Base-by-base conservation (phyloP, 805 yeast species). In the Candida dendrica region DNA sequence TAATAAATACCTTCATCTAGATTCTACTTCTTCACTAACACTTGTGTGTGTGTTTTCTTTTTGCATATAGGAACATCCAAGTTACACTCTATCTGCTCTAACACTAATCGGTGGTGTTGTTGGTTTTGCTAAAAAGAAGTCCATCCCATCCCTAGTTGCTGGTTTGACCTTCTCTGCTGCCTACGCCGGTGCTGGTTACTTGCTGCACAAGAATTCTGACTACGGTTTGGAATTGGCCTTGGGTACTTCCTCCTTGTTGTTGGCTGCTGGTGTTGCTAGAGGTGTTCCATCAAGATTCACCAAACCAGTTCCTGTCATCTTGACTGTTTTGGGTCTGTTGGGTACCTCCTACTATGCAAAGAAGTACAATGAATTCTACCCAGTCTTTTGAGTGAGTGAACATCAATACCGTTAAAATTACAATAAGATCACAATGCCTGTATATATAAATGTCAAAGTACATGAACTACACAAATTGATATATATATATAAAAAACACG, bases 151-250 rank as follows among this genome's bases (percentile, higher is more conserved):
- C 0, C 69, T 90, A 42, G 64, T 78, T 38, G 95, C 91, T 1
- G 97, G 97, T 33, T 48, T 75, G 9, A 62, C 79, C 1, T 67
- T 84, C 47, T 71, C 84, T 13, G 66, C 74, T 3, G 56, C 77
- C 22, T 84, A 74, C 57, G 84, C 83, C n/a, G 56, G 68, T 44
- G 81, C 88, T 2, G 91, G 95, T 15, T 85, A 87, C 62, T 69
- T 90, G 49, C 66, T 88, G 47, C 73, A 76, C 49, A 66, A 80
- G 42, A 85, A 87, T 58, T 79, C 77, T 46, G 89, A 85, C 56
- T 77, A 76, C 63, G 96, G 96, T 36, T 71, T 90, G 49, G 90
- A 85, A 58, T 59, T 84, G 15, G 95, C 96, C 0, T 64, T 89
- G 42, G 83, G 79, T 11, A 75, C 90, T 2, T 81, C 95, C 5